phyloP scores from a whole-genome alignment of 208 protist species.

The Leishmania gerbilli region DNA sequence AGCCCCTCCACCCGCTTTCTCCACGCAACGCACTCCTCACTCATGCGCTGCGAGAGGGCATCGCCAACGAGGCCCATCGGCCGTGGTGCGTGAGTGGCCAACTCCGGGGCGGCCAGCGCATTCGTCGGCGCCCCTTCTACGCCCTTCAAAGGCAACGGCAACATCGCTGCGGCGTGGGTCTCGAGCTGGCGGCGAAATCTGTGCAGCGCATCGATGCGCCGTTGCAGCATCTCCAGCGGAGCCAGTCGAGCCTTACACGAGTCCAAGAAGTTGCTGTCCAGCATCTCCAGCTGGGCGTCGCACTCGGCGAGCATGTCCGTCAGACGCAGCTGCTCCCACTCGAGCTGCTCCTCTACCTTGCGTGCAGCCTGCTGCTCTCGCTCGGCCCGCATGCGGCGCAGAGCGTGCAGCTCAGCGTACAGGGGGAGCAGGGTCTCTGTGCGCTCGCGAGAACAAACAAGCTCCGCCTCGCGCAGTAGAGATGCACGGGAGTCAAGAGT shows the following conservation, averaged over 20 bases:
- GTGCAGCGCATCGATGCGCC: constrained; percentile 17
- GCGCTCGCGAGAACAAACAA: constrained; percentile 48
- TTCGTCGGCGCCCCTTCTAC: background rate
- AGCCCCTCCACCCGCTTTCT: constrained; percentile 4
- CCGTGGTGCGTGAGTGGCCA: background rate
- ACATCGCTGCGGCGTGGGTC: background rate
- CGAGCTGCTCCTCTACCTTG: constrained; percentile 25
- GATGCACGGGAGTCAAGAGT: background rate
- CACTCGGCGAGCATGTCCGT: constrained; percentile 29
- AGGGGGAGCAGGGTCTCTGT: constrained; percentile 42
- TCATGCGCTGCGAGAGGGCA: constrained; percentile 5
- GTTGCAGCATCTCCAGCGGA: constrained; percentile 26
- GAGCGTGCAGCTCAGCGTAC: constrained; percentile 54
- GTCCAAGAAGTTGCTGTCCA: constrained; percentile 24
- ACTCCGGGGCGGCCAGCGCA: background rate
- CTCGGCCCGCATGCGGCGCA: constrained; percentile 35
- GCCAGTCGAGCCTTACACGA: constrained; percentile 6
- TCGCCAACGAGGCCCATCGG: constrained; percentile 13
- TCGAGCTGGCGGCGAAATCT: constrained; percentile 14
- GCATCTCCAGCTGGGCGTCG: constrained; percentile 27
- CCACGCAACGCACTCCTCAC: constrained; percentile 14
- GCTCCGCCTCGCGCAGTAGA: constrained; percentile 39
- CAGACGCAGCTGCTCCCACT: constrained; percentile 34
- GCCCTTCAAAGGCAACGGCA: background rate
- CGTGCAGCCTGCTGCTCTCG: constrained; percentile 16